Base-by-base conservation (phyloP, 371 early-diverging fungal species). In the Dichotomocladium elegans region DNA sequence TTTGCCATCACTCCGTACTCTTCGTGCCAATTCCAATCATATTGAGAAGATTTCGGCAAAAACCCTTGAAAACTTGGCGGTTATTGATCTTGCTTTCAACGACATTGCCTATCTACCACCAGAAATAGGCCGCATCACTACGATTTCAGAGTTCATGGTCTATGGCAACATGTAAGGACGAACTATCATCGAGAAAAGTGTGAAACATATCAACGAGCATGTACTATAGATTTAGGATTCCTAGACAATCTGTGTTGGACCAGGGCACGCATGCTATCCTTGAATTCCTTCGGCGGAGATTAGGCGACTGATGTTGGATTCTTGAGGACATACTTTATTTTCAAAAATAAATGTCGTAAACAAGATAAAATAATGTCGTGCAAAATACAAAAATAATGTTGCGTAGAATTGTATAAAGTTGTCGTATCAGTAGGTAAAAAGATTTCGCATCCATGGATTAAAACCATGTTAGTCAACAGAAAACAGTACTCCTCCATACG, bases 211-310 rank as follows among this genome's bases (percentile, higher is more conserved):
- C 22, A 26, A 15, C 11, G 4, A 41, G 43, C 2, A 41, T 2
- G 21, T 27, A 43, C 1, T 42, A 1, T 34, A 62, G 70, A 19
- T 89, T 87, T 63, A 74, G 85, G 47, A 79, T 86, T 1, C 88
- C 90, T 10, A 58, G 87, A 29, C 72, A 79, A 10, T 66, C 77
- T 4, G 68, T 87, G 29, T 66, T 89, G 19, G 81, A 81, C 11
- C 79, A 81, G 60, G 88, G 88, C 1, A 85, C 85, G 4, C 52
- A 58, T 35, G 80, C 83, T 0, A 61, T 85, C 34, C 64, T 85
- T 63, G 82, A 82, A 25, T 82, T 80, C 40, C 62, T 82, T 2
- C 64, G 77, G 12, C 64, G 75, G 28, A 51, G 80, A 40, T 25
- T 61, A 27, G 51, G 33, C 21, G 21, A 37, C n/a, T 37, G 21